Percentiles rank a stretch among this genome's conserved stretches.
Evolutionary conservation across 1,284 basidiomycete genomes (phyloP).

Genomic region (Thelephora terrestris): DNA sequence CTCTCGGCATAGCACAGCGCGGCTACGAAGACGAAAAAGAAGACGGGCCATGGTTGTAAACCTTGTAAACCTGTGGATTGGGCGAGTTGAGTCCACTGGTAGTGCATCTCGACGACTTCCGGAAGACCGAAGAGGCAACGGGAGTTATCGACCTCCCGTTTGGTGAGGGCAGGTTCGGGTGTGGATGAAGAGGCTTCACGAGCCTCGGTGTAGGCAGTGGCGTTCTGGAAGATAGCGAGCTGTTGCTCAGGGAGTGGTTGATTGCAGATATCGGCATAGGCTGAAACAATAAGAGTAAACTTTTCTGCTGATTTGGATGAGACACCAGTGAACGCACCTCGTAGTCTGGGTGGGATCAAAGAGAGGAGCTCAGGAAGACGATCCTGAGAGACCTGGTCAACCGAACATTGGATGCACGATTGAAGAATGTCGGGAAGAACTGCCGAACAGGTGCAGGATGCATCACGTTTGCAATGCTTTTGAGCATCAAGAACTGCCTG

Average conservation of each 20-base stretch:
- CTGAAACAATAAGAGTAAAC: neutral
- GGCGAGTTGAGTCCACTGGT: neutral
- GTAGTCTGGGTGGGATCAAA: neutral
- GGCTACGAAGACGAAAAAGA: neutral
- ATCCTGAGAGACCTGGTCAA: neutral
- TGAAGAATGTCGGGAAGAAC: neutral
- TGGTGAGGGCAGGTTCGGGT: neutral
- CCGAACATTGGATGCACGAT: neutral
- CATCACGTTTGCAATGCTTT: neutral
- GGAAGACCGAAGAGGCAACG: neutral
- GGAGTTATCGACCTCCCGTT: neutral
- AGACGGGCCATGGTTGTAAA: neutral
- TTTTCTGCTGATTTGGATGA: neutral
- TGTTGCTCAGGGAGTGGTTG: neutral
- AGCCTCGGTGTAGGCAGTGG: neutral
- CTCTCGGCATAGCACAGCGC: neutral
- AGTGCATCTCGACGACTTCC: neutral
- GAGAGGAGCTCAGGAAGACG: neutral
- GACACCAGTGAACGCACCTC: neutral
- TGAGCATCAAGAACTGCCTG: neutral
- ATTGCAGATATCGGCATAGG: neutral
- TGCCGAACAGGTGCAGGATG: neutral
- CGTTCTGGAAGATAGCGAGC: neutral
- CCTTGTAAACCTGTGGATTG: neutral
- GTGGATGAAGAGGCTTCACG: neutral